Evolutionary conservation across 2,329 filamentous ascomycete genomes (phyloP), one percentile per base, ranked within the genome.

Genomic region (Stromatinia cepivora): DNA sequence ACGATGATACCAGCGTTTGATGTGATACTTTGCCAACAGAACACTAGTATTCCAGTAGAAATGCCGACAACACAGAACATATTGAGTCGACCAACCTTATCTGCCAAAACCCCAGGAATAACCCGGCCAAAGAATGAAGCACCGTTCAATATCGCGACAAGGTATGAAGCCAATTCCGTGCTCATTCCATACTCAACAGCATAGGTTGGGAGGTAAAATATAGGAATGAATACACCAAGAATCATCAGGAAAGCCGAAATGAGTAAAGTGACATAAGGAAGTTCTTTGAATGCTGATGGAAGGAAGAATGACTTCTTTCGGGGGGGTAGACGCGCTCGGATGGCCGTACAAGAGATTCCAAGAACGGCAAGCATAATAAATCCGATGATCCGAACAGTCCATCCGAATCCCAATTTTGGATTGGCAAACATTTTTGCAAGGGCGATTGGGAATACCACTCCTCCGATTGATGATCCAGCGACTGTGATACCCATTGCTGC

Each of bases 151-250:
- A 88, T 82, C 0, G 85, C 75, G 28, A 87, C 75, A 13, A 87
- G 77, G 72, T 87, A 87, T 20, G 78, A 77, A 1, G 84, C 81
- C 2, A 88, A 78, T 9, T 77, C 72, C 1, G 75, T 53, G 70
- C 80, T 79, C 79, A 87, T 84, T 50, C 84, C 84, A 58, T 81
- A 78, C 1, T 76, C 70, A 45, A 80, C 73, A 0, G 83, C 84
- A 66, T 84, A 77, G 1, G 83, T 70, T 46, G 69, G 69, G 3
- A 76, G 76, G 69, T 82, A 87, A 70, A 81, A 82, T 69, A 84
- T 81, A 3, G 85, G 85, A 17, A 86, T 75, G 73, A 86, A 86
- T 67, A 85, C 81, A 39, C 84, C 85, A 31, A 80, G 76, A 74
- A 81, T 80, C 74, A 84, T 76, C 70, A 83, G 73, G 34, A 58